Evolutionary conservation across 306 rosid species (phyloP), one percentile per base, ranked within the genome.

Genomic region (Prosopis cineraria): DNA sequence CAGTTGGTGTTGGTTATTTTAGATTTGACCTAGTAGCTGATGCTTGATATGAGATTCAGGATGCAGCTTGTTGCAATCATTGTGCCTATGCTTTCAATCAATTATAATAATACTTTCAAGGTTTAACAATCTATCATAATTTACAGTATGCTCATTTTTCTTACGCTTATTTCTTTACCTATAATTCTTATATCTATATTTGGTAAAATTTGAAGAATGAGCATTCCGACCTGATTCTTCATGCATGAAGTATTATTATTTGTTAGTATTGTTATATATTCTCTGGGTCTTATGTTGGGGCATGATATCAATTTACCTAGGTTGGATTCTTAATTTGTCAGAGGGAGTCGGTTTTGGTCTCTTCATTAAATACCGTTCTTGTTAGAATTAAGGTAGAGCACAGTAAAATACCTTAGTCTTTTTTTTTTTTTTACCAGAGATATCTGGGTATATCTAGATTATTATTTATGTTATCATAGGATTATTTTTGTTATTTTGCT

Each of bases 101-200:
- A 39, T 45, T 44, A n/a, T 68, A 34, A 56, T 62, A 52, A 44
- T 72, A 25, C 52, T 25, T 81, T n/a, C n/a, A n/a, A n/a, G n/a
- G n/a, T n/a, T 76, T 29, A 9, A 45, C 65, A 58, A 55, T 14
- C 11, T 11, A 1, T 78, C 63, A 27, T 20, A 34, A 63, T 63
- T 33, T 33, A 19, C 22, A n/a, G 2, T 63, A 19, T 19, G 22
- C 27, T 31, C 27, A 17, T 31, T 62, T 33, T 7, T 16, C 68
- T 63, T 2, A n/a, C 17, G 22, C 16, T 63, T 63, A 50, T 50
- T 50, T 17, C 56, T 50, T 19, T 17, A 5, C 22, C 68, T n/a
- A 2, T 19, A 16, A 17, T 0, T 63, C 34, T 7, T 17, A 13
- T 74, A 43, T 17, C 12, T 25, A 33, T 33, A 36, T 64, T 17